Conservation (phyloP, 768 basidiomycete genomes). For the Imleria badia region DNA sequence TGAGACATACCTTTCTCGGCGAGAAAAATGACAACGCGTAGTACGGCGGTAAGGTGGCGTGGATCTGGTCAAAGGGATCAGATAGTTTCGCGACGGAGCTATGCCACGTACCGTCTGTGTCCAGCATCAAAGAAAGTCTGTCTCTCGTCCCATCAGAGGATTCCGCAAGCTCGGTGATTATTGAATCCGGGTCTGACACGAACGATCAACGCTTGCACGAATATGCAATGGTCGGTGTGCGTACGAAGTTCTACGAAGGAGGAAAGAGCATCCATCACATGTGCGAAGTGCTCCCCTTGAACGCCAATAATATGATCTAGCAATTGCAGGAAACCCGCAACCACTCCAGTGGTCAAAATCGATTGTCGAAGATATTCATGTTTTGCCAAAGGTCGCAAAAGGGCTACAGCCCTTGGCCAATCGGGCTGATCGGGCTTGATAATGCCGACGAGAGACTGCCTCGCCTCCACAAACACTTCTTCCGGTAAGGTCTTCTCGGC, state of each 20-base stretch:
- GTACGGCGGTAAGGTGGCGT: constrained; percentile 3
- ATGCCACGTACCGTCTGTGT: background rate
- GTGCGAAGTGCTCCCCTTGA: constrained; percentile 2
- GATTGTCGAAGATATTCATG: background rate
- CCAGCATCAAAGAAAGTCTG: constrained; percentile 2
- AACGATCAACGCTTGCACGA: background rate
- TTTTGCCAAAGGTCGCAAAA: constrained; percentile 6
- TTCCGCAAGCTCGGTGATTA: background rate
- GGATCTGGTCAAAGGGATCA: background rate
- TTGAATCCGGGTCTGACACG: background rate
- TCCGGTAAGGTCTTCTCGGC: background rate
- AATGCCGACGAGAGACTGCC: constrained; percentile 1
- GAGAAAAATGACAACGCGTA: constrained; percentile 5
- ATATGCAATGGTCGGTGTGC: background rate
- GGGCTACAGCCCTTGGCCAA: constrained; percentile 6
- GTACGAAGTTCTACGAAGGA: constrained; percentile 5
- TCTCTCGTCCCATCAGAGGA: background rate
- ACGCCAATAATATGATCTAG: background rate
- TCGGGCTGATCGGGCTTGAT: constrained; percentile 4
- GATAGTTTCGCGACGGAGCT: background rate
- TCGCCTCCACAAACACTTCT: constrained; percentile 3
- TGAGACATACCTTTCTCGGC: constrained; percentile 1
- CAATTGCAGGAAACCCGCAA: background rate
- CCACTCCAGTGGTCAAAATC: background rate
- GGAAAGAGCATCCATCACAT: constrained; percentile 6